phyloP scores from a whole-genome alignment of 2,329 filamentous ascomycete species.

The Graphium sp. region DNA sequence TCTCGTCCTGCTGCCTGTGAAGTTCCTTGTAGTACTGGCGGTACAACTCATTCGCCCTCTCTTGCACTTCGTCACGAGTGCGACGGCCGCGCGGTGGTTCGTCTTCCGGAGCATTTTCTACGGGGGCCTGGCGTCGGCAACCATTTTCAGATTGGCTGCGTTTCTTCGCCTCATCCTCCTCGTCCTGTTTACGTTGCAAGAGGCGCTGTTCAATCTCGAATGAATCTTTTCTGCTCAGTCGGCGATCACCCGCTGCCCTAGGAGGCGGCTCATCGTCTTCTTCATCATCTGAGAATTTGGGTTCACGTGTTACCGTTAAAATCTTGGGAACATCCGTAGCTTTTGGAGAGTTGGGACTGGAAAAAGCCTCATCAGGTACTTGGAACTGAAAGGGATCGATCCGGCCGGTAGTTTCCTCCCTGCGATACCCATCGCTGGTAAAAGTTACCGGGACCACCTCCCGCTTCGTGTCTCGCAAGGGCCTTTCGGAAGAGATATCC shows the following conservation, averaged over 20 bases:
- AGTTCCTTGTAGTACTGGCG: slow-evolving; percentile 35
- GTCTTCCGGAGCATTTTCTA: slow-evolving; percentile 25
- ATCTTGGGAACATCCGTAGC: slow-evolving; percentile 17
- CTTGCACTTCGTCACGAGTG: slow-evolving; percentile 28
- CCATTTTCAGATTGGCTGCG: slow-evolving; percentile 29
- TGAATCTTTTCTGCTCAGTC: slow-evolving; percentile 31
- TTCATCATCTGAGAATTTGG: slow-evolving; percentile 22
- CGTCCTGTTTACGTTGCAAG: slow-evolving; percentile 12
- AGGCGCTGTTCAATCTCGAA: slow-evolving; percentile 22
- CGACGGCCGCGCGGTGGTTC: slow-evolving; percentile 16
- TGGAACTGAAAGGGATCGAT: slow-evolving; percentile 44
- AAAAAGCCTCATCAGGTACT: slow-evolving; percentile 33
- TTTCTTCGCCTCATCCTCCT: slow-evolving; percentile 25
- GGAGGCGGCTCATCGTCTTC: slow-evolving; percentile 14
- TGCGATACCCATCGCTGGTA: slow-evolving; percentile 11
- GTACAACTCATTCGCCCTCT: slow-evolving; percentile 40
- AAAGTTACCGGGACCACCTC: too few relatives aligned
- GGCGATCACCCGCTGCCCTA: slow-evolving; percentile 12
- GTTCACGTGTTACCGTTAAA: slow-evolving; percentile 35
- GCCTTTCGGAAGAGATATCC: too few relatives aligned
- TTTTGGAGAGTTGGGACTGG: slow-evolving; percentile 21
- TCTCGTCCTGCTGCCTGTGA: slow-evolving; percentile 34
- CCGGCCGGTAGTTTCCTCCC: slow-evolving; percentile 9
- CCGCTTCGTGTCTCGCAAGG: too few relatives aligned
- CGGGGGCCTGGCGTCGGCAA: slow-evolving; percentile 14